Conservation (phyloP, 331 rosid genomes). For the Spiraea crenata region DNA sequence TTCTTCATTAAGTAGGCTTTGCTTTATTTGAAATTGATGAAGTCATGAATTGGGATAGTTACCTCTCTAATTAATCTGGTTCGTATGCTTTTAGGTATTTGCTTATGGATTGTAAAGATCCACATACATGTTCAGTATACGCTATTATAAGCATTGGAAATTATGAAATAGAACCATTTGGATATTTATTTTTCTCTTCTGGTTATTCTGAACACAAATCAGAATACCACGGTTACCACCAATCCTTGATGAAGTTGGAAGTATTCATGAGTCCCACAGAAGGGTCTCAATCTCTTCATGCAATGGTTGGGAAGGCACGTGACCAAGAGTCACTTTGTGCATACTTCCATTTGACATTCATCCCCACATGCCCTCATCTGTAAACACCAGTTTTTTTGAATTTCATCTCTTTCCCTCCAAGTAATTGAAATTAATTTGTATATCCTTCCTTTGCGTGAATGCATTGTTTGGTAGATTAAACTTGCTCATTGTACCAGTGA, state of each 20-base stretch:
- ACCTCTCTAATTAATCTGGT: too few relatives aligned
- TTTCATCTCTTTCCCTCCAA: conserved; percentile 28
- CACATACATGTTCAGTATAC: too few relatives aligned
- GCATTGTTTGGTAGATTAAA: background rate
- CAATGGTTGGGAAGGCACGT: conserved; percentile 40
- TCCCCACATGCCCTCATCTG: conserved; percentile 25
- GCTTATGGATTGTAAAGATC: too few relatives aligned
- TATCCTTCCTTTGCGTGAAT: background rate
- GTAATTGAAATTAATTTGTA: background rate
- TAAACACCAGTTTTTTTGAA: conserved; percentile 20
- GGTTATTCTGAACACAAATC: background rate
- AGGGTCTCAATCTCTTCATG: conserved; percentile 49
- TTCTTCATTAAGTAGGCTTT: background rate
- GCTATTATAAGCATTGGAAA: too few relatives aligned
- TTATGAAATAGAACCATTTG: too few relatives aligned
- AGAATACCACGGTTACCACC: conserved; percentile 12
- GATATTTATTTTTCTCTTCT: background rate
- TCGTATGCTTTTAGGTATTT: too few relatives aligned
- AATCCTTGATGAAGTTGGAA: background rate
- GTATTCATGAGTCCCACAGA: conserved; percentile 25
- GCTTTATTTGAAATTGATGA: too few relatives aligned
- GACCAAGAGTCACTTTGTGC: conserved; percentile 34
- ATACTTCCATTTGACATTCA: conserved; percentile 31
- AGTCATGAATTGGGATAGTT: too few relatives aligned
- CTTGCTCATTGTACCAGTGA: conserved; percentile 3